Evolutionary conservation across 352 stramenopile genomes (phyloP), one percentile per base, ranked within the genome.

Genomic region (Pythium insidiosum): DNA sequence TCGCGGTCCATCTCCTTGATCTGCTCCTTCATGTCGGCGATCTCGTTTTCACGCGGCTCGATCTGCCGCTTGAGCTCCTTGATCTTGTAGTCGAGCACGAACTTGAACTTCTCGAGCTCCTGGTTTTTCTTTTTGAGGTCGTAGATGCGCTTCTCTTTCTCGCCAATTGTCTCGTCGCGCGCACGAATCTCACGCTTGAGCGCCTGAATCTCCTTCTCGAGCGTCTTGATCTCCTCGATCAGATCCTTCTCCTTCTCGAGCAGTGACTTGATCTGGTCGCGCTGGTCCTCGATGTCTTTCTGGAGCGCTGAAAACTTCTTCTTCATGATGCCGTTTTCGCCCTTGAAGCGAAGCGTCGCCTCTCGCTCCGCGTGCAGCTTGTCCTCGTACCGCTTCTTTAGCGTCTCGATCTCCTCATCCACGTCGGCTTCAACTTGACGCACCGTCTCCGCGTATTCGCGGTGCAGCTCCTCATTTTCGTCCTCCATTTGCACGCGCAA

Each of bases 91-190:
- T n/a, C n/a, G 9, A 97, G 63, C 18, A 97, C 91, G 58, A 97
- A 97, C 57, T 96, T 96, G 62, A 97, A 97, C 56, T 97, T 97
- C 35, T 97, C 91, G 13, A 97, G 74, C 59, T 97, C 86, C 43
- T 97, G 89, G 47, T 97, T 97, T 58, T 97, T 97, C 67, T 96
- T 97, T 46, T 96, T 96, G 1, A 97, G 63, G 44, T 97, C 90
- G 46, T 95, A 96, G 43, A 97, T 97, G 44, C 88, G 76, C 42
- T 96, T 96, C 46, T 97, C 92, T 59, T 97, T 97, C 38, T 97
- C 91, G 15, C 75, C 66, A 42, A 97, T 97, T 9, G 91, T 97
- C 54, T 97, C 91, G 49, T 97, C 91, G 7, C 91, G 84, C 33
- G 95, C 84, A 1, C 85, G 74, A 41, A 97, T 97, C 56, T 97